A percentile compares a stretch with the other conserved stretches of the same genome.
Conservation (phyloP, 768 basidiomycete genomes). For the button mushroom (Agaricus bisporus) region DNA sequence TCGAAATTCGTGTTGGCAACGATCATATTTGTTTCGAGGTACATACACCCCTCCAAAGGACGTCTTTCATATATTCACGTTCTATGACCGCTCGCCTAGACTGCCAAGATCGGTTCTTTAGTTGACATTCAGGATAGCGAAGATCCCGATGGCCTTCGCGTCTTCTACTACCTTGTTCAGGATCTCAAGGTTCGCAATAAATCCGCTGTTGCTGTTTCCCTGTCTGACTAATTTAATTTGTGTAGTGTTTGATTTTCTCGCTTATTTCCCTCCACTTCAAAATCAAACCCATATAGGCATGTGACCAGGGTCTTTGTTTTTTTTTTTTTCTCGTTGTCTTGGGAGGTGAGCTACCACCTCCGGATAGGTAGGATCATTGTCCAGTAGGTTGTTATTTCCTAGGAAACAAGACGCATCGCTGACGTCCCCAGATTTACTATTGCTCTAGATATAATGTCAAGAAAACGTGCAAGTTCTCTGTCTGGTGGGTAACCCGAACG, state of each 20-base stretch:
- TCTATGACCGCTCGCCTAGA: slow-evolving; percentile 40
- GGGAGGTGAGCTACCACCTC: slow-evolving; percentile 12
- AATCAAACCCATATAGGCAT: slow-evolving; percentile 89
- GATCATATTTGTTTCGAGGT: slow-evolving; percentile 98
- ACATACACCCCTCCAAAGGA: slow-evolving; percentile 12
- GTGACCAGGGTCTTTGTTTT: no score
- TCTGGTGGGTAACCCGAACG: slow-evolving; percentile 20
- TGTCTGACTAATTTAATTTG: neutral
- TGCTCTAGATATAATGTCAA: slow-evolving; percentile 22
- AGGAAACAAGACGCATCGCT: neutral
- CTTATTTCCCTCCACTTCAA: slow-evolving; percentile 99
- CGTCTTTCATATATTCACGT: neutral
- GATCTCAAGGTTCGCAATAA: slow-evolving; percentile 74
- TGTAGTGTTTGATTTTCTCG: slow-evolving; percentile 94
- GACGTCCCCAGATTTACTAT: neutral
- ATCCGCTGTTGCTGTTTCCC: neutral
- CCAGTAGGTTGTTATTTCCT: slow-evolving; percentile 8
- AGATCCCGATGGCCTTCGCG: slow-evolving; percentile 94
- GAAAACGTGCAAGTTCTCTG: slow-evolving; percentile 35
- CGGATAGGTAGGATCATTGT: slow-evolving; percentile 12
- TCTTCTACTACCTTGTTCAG: slow-evolving; percentile 98
- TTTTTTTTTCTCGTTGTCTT: neutral
- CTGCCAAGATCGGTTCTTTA: slow-evolving; percentile 94
- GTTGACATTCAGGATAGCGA: slow-evolving; percentile 97
- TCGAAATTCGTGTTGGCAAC: slow-evolving; percentile 90